Percentiles rank a stretch among this genome's conserved stretches.
Conservation (phyloP, 352 stramenopile species). For the Phytophthora agathidicida region DNA sequence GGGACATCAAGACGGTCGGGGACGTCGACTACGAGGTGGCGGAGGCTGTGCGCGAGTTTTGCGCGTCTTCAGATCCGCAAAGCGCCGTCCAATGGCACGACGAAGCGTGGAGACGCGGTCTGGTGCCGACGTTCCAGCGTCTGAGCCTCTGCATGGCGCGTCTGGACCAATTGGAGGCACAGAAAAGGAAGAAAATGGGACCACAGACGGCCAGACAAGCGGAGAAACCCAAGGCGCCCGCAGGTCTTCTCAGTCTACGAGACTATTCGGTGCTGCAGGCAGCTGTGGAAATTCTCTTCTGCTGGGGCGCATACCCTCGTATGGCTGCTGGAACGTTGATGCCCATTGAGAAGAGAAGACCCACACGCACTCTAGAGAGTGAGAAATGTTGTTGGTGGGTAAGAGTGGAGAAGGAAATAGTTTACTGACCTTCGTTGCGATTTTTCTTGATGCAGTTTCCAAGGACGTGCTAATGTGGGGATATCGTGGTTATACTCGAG, state of each 20-base stretch:
- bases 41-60: conserved; percentile 42
- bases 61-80: conserved; percentile 16
- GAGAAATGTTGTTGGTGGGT: conserved; percentile 20
- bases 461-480: conserved; percentile 59
- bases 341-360: conserved; percentile 64
- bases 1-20: conserved; percentile 48
- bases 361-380: conserved; percentile 85
- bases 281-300: conserved; percentile 76
- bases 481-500: conserved; percentile 25
- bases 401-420: not conserved
- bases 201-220: conserved; percentile 9
- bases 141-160: conserved; percentile 53
- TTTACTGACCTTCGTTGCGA: conserved; percentile 1
- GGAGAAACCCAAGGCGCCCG: conserved; percentile 51
- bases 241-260: conserved; percentile 77
- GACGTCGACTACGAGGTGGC: conserved; percentile 25
- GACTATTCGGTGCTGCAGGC: conserved; percentile 88
- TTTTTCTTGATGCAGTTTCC: conserved; percentile 46
- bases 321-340: conserved; percentile 61
- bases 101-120: conserved; percentile 34
- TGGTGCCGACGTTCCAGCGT: conserved; percentile 51
- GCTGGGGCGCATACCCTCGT: conserved; percentile 63
- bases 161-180: conserved; percentile 46
- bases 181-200: conserved; percentile 14
- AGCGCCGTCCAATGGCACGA: conserved; percentile 22